A percentile compares a stretch with the other conserved stretches of the same genome.
These are phyloP conservation scores for Pythium apleroticum DNA, from an alignment of 352 stramenopile species.

Conservation along the genomic window DNA sequence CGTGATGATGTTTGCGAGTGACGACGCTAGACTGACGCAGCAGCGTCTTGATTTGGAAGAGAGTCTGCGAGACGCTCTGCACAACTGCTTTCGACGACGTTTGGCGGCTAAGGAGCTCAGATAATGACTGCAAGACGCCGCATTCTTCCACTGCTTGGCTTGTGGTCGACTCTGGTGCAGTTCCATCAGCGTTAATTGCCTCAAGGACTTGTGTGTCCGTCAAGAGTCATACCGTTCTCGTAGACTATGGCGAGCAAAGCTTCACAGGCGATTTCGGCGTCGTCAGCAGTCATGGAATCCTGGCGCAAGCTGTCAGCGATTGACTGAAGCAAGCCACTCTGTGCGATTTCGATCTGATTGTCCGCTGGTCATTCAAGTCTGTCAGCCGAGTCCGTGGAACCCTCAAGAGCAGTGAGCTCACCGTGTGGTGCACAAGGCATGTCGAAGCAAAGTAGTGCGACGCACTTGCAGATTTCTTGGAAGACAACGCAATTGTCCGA, in stretches of 20 bases:
- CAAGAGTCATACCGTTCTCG: constrained; percentile 37
- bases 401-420: constrained; percentile 17
- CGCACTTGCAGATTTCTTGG: constrained; percentile 37
- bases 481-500: constrained; percentile 29
- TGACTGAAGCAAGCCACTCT: constrained; percentile 30
- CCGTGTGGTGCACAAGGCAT: constrained; percentile 42
- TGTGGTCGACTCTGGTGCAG: constrained; percentile 28
- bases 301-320: constrained; percentile 31
- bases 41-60: constrained; percentile 50
- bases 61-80: constrained; percentile 31
- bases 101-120: constrained; percentile 29
- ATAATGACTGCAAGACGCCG: constrained; percentile 29
- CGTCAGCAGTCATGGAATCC: constrained; percentile 18
- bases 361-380: constrained; percentile 30
- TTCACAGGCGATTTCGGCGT: constrained; percentile 29
- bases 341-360: constrained; percentile 52
- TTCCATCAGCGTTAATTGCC: neutral
- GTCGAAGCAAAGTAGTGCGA: constrained; percentile 56
- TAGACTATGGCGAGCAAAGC: constrained; percentile 41
- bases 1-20: neutral
- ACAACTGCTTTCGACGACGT: constrained; percentile 23
- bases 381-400: neutral
- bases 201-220: neutral
- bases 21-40: constrained; percentile 25
- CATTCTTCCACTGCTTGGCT: constrained; percentile 30